phyloP scores from a whole-genome alignment of 1,139 yeast genomes.

The Magnusiomyces ingens region DNA sequence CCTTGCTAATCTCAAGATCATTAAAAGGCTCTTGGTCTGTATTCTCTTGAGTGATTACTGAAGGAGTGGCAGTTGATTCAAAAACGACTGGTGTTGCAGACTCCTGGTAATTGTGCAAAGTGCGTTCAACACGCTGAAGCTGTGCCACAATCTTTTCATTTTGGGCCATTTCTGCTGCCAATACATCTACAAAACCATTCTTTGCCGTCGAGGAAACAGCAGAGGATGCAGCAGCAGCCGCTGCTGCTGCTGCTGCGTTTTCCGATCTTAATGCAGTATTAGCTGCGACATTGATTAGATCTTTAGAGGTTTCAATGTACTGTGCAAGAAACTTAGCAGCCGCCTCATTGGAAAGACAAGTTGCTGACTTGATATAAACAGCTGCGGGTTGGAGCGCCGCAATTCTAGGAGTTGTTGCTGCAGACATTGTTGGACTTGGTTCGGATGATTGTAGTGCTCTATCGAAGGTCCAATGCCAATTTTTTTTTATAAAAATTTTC shows the following conservation, averaged over 20 bases:
- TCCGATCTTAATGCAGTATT: constrained; percentile 25
- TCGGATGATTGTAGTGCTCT: no score
- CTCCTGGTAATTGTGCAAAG: constrained; percentile 32
- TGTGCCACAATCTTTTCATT: constrained; percentile 44
- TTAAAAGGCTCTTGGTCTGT: constrained; percentile 11
- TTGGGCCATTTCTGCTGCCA: constrained; percentile 13
- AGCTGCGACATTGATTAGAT: constrained; percentile 26
- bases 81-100: constrained; percentile 4
- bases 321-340: constrained; percentile 40
- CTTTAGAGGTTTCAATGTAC: constrained; percentile 46
- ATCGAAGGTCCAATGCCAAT: no score
- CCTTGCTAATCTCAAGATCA: constrained; percentile 23
- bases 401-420: neutral
- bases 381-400: constrained; percentile 23
- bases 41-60: constrained; percentile 3
- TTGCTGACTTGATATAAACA: constrained; percentile 23
- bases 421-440: neutral
- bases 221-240: constrained; percentile 7
- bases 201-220: neutral
- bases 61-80: constrained; percentile 9
- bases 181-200: constrained; percentile 4
- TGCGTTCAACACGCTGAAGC: constrained; percentile 60
- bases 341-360: constrained; percentile 29
- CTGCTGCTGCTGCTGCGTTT: constrained; percentile 10
- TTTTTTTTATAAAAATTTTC: no score